Evolutionary conservation across 768 basidiomycete species (phyloP).

Genomic region (Boletus sp.): DNA sequence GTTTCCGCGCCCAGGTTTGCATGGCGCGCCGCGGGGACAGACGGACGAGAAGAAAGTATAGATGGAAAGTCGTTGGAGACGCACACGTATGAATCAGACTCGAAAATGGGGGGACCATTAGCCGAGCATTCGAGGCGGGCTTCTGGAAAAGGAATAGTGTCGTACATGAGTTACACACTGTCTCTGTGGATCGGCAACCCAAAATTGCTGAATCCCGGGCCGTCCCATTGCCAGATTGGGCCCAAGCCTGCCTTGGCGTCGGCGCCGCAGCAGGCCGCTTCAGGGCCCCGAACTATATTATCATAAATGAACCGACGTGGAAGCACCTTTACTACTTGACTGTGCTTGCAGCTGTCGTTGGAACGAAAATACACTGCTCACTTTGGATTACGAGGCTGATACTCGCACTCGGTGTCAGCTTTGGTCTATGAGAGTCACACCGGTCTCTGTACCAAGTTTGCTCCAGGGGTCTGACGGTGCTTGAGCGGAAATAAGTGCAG

Average conservation of each 20-base stretch:
- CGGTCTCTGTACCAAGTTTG: neutral
- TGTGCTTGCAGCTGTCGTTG: neutral
- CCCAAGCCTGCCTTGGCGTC: neutral
- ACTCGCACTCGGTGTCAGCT: neutral
- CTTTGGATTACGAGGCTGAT: neutral
- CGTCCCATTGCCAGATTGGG: neutral
- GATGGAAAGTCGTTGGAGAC: constrained; percentile 5
- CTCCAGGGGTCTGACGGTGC: constrained; percentile 5
- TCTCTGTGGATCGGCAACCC: neutral
- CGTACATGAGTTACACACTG: neutral
- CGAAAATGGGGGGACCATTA: neutral
- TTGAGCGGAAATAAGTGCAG: constrained; percentile 27
- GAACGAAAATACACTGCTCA: neutral
- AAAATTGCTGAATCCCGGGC: neutral
- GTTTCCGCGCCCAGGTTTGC: constrained; percentile 8
- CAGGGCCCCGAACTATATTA: neutral
- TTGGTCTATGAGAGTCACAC: neutral
- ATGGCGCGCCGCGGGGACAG: constrained; percentile 22
- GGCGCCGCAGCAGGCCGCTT: neutral
- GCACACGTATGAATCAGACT: constrained; percentile 7
- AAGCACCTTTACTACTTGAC: neutral
- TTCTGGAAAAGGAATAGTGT: neutral
- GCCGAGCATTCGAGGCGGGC: neutral
- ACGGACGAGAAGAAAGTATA: constrained; percentile 15
- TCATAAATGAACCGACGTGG: neutral